Conservation (phyloP, 495 filamentous ascomycete species). For the Pseudotulostoma volvatum region DNA sequence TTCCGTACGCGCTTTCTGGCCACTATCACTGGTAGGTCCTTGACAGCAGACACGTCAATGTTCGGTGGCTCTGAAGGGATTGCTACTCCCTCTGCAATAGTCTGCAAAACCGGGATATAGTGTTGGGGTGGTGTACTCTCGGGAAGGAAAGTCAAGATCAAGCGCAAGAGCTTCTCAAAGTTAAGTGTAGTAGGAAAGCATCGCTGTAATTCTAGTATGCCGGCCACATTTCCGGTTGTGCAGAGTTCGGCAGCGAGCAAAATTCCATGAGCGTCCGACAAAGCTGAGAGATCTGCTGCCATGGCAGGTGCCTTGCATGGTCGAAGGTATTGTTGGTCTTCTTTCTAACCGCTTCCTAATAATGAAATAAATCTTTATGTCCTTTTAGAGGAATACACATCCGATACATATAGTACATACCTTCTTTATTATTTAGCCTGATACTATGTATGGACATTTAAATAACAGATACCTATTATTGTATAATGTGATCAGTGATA, state of each 20-base stretch:
- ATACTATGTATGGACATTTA: too few species aligned
- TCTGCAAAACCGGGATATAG: slow-evolving; percentile 45
- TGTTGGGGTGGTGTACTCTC: slow-evolving; percentile 49
- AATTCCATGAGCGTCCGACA: slow-evolving; percentile 32
- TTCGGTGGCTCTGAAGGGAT: slow-evolving; percentile 11
- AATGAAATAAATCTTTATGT: too few species aligned
- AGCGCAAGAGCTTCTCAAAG: slow-evolving; percentile 54
- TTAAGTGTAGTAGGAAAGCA: slow-evolving; percentile 41
- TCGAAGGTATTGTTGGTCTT: too few species aligned
- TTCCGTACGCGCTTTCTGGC: slow-evolving; percentile 55
- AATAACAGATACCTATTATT: too few species aligned
- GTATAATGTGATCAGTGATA: too few species aligned
- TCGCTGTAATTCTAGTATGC: slow-evolving; percentile 44
- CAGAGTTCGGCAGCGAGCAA: slow-evolving; percentile 32
- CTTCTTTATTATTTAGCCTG: too few species aligned
- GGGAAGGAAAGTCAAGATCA: slow-evolving; percentile 73
- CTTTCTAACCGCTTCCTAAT: too few species aligned
- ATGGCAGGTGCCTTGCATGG: slow-evolving; percentile 3
- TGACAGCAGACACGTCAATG: slow-evolving; percentile 43
- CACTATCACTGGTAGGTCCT: slow-evolving; percentile 43
- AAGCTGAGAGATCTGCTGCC: slow-evolving; percentile 26
- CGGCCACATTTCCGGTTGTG: slow-evolving; percentile 39
- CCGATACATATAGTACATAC: too few species aligned
- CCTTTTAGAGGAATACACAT: too few species aligned
- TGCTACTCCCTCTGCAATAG: slow-evolving; percentile 31